Base-by-base conservation (phyloP, 305 asterid genomes). In the Solanum hybrid region DNA sequence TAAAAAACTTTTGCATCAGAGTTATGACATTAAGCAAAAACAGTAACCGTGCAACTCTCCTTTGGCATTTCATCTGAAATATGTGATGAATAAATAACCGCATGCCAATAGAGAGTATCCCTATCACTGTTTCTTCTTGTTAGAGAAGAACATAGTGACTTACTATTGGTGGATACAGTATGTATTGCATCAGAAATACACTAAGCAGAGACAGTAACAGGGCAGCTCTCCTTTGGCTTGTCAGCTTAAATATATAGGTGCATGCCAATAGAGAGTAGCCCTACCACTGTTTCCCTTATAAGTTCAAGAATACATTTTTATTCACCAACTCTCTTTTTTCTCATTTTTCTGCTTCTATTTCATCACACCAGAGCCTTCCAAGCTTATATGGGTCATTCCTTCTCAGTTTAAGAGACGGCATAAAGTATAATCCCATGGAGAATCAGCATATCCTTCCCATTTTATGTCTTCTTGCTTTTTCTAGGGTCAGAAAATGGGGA, bases 171-270 rank as follows among this genome's bases (percentile, higher is more conserved):
- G n/a, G n/a, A n/a, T n/a, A n/a, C n/a, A n/a, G n/a, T n/a, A n/a
- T n/a, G n/a, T n/a, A n/a, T n/a, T n/a, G n/a, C n/a, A n/a, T n/a
- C n/a, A n/a, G n/a, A n/a, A n/a, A n/a, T n/a, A n/a, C n/a, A n/a
- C n/a, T n/a, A n/a, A n/a, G n/a, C n/a, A n/a, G n/a, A n/a, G n/a
- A n/a, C n/a, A 15, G 73, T 92, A 90, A 60, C 77, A 89, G 93
- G 94, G 95, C 95, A 94, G 90, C 95, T 93, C 94, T 94, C 95
- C 95, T 92, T 94, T 93, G 95, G 94, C 31, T 29, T 29, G 31
- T 29, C 31, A 29, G 31, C 31, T 29, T 29, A 29, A 29, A n/a
- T 66, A 69, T 2, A 10, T 19, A 26, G 66, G 3, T 0, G 3
- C 92, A 93, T 91, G 95, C 95, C 97, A 94, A 94, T 6, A 2